Conservation (phyloP, 345 rosid genomes). For the Lepidium sativum region DNA sequence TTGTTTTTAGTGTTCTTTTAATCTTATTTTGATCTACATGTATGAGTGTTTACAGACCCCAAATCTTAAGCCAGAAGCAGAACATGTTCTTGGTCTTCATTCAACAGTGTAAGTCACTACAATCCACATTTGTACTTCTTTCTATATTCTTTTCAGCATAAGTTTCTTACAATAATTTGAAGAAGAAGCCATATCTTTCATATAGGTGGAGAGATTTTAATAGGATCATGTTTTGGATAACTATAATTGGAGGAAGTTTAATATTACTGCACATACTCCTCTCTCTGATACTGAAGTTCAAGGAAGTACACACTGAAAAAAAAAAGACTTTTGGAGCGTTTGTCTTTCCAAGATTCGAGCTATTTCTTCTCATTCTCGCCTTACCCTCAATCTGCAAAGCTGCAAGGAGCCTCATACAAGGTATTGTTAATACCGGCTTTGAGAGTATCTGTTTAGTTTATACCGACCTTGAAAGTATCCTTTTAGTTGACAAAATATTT, state of each 20-base stretch:
- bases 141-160: background rate
- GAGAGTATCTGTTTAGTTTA: background rate
- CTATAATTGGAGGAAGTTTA: conserved; percentile 60
- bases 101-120: conserved; percentile 46
- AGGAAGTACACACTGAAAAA: conserved; percentile 38
- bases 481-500: background rate
- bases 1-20: background rate
- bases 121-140: background rate
- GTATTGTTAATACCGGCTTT: conserved; percentile 26
- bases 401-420: conserved; percentile 54
- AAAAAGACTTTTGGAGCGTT: conserved; percentile 50
- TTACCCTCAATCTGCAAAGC: conserved; percentile 69
- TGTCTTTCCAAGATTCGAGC: conserved; percentile 73
- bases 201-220: conserved; percentile 80
- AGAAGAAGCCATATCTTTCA: conserved; percentile 13
- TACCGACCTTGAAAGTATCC: background rate
- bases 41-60: conserved; percentile 42
- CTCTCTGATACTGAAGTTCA: conserved; percentile 41
- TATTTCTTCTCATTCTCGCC: conserved; percentile 65
- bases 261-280: conserved; percentile 50
- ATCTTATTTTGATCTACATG: background rate
- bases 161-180: background rate
- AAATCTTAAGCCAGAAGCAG: conserved; percentile 64
- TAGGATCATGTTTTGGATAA: conserved; percentile 88
- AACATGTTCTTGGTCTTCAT: conserved; percentile 37